Percentiles rank a stretch among this genome's conserved stretches.
Conservation (phyloP, 192 early-diverging fungal genomes). For the Phycomyces nitens region DNA sequence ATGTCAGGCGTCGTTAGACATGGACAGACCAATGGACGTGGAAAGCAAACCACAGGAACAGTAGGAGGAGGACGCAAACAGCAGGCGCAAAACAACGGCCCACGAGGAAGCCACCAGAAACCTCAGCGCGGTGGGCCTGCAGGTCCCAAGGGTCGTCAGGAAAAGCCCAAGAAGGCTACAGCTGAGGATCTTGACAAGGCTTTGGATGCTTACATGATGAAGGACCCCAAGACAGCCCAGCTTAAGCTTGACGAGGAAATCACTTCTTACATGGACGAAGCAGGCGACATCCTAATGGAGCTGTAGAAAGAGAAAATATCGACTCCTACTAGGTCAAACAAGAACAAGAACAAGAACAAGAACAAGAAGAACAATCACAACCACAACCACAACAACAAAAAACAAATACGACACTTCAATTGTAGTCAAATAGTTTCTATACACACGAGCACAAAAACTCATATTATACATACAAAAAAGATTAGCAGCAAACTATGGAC, state of each 20-base stretch:
- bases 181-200: conserved; percentile 27
- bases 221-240: conserved; percentile 32
- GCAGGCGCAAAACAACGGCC: neutral
- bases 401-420: no score
- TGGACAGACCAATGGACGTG: neutral
- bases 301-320: neutral
- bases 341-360: no score
- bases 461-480: no score
- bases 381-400: no score
- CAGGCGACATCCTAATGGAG: neutral
- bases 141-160: neutral
- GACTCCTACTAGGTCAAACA: no score
- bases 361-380: no score
- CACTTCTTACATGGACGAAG: conserved; percentile 26
- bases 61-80: neutral
- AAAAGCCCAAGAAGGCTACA: conserved; percentile 13
- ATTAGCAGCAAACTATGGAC: no score
- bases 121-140: neutral
- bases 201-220: conserved; percentile 37
- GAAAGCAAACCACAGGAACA: neutral
- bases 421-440: no score
- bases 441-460: no score
- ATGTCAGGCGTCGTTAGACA: conserved; percentile 11
- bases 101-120: neutral
- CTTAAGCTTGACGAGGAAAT: conserved; percentile 33